Conservation (phyloP, 1,139 yeast species). For the Zygoascus meyerae region DNA sequence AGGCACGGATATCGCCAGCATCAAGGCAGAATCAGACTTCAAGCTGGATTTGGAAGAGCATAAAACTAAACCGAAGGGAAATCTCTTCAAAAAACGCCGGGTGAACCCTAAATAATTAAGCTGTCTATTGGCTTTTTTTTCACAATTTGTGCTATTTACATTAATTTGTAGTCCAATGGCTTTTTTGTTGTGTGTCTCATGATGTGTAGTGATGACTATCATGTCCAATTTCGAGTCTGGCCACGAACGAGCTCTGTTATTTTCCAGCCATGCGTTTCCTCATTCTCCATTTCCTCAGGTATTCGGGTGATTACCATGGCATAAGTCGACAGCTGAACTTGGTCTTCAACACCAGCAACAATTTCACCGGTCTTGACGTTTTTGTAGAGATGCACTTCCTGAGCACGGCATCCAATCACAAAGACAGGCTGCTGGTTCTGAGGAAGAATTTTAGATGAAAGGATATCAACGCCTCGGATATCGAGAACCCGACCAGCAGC, state of each 20-base stretch:
- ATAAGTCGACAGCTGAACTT: slow-evolving; percentile 85
- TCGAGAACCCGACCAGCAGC: slow-evolving; percentile 91
- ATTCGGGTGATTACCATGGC: slow-evolving; percentile 94
- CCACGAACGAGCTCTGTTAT: slow-evolving; percentile 93
- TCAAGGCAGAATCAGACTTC: not conserved
- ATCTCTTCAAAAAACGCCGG: slow-evolving; percentile 24
- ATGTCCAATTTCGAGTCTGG: slow-evolving; percentile 84
- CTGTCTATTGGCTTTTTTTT: too few species aligned
- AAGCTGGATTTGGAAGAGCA: not conserved
- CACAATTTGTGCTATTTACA: too few species aligned
- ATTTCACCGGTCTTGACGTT: slow-evolving; percentile 88
- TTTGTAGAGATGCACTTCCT: slow-evolving; percentile 87
- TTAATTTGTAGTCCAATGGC: too few species aligned
- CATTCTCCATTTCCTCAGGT: slow-evolving; percentile 86
- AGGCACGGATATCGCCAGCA: too few species aligned
- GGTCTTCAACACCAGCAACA: slow-evolving; percentile 95
- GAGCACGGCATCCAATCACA: slow-evolving; percentile 94
- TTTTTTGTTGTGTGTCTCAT: too few species aligned
- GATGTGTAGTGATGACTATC: slow-evolving; percentile 15
- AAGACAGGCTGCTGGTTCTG: slow-evolving; percentile 92
- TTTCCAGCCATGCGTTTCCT: slow-evolving; percentile 96
- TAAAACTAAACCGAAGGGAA: slow-evolving; percentile 7
- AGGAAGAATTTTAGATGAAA: slow-evolving; percentile 79
- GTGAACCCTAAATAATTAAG: not conserved
- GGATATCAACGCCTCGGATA: slow-evolving; percentile 91